phyloP scores from a whole-genome alignment of 495 filamentous ascomycete species.

The Mytilinidion resinicola region DNA sequence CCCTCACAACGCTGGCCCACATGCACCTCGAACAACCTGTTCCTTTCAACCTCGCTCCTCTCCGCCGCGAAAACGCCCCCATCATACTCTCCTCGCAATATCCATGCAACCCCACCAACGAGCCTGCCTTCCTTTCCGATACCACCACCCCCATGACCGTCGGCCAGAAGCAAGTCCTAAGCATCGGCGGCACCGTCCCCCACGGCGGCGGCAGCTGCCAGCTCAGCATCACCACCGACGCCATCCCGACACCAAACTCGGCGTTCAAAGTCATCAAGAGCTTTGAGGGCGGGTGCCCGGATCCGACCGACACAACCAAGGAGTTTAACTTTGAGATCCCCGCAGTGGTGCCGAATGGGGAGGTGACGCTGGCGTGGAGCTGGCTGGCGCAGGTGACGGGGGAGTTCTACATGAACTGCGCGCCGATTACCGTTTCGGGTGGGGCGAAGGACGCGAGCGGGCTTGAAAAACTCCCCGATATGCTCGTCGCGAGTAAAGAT shows the following conservation, averaged over 20 bases:
- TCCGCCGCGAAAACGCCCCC: neutral
- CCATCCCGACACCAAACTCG: slow-evolving; percentile 47
- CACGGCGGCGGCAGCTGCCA: slow-evolving; percentile 86
- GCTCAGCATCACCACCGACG: slow-evolving; percentile 67
- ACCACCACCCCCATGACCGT: slow-evolving; percentile 24
- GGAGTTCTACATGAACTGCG: slow-evolving; percentile 59
- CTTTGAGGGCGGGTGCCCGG: slow-evolving; percentile 64
- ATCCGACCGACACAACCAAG: slow-evolving; percentile 18
- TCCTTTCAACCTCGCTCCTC: neutral
- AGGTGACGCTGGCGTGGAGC: slow-evolving; percentile 48
- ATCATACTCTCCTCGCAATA: neutral
- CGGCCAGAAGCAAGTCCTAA: slow-evolving; percentile 47
- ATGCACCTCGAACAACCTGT: neutral
- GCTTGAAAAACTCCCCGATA: slow-evolving; percentile 42
- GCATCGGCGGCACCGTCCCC: slow-evolving; percentile 55
- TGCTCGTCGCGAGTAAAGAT: slow-evolving; percentile 52
- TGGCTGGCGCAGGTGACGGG: slow-evolving; percentile 52
- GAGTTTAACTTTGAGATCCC: slow-evolving; percentile 54
- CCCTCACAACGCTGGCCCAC: neutral
- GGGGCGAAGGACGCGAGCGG: slow-evolving; percentile 30
- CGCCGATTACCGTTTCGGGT: slow-evolving; percentile 47
- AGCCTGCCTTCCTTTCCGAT: neutral
- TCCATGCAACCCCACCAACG: neutral
- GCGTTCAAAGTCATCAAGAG: slow-evolving; percentile 39
- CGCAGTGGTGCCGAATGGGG: slow-evolving; percentile 48